Percentiles rank a stretch among this genome's conserved stretches.
Conservation (phyloP, 345 rosid genomes). For the Lagerstroemia speciosa region DNA sequence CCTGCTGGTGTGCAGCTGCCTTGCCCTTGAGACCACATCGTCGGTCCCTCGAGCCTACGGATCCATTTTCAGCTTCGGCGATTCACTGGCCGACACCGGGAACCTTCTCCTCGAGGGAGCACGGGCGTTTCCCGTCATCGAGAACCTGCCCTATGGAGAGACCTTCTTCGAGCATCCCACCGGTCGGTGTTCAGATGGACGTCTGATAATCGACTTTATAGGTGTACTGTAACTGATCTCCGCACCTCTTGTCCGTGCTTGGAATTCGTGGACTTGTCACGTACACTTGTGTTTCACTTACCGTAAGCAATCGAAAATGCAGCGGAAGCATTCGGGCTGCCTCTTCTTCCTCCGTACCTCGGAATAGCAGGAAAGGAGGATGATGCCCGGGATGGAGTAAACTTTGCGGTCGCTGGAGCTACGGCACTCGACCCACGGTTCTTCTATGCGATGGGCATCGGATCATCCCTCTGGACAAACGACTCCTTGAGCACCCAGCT, state of each 20-base stretch:
- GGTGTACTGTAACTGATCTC: no score
- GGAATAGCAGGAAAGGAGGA: constrained; percentile 14
- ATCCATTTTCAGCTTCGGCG: constrained; percentile 67
- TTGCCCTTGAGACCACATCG: neutral
- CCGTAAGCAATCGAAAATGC: constrained; percentile 1
- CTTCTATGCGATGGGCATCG: constrained; percentile 24
- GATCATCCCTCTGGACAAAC: constrained; percentile 29
- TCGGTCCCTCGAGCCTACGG: constrained; percentile 24
- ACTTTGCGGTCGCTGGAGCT: constrained; percentile 71
- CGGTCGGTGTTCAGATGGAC: constrained; percentile 65
- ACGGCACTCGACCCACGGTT: constrained; percentile 39
- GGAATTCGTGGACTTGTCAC: no score
- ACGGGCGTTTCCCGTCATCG: constrained; percentile 30
- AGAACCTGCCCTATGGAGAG: constrained; percentile 46
- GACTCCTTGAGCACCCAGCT: constrained; percentile 41
- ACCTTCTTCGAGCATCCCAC: constrained; percentile 52
- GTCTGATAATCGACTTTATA: constrained; percentile 59
- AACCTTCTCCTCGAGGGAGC: constrained; percentile 48
- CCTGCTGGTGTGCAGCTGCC: constrained; percentile 1
- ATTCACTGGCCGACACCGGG: constrained; percentile 74
- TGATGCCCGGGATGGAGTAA: constrained; percentile 23
- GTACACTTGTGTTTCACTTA: neutral
- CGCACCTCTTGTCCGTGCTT: no score
- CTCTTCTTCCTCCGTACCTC: constrained; percentile 42
- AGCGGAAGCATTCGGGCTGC: constrained; percentile 61